Conservation (phyloP, 768 basidiomycete species). For the Lenzites betulinus region DNA sequence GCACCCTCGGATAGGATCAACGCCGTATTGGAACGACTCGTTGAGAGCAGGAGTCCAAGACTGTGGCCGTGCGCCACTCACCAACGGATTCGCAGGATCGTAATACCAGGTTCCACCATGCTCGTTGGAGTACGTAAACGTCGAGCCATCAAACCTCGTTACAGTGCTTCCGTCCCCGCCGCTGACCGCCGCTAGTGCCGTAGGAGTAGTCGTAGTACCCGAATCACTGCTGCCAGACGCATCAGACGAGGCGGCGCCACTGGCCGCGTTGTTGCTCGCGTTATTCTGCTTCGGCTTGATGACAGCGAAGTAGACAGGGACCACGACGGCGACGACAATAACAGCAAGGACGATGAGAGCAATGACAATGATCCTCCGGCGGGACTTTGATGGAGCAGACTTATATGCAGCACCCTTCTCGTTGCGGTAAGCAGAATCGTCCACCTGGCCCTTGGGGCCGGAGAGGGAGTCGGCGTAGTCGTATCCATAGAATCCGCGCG, state of each 20-base stretch:
- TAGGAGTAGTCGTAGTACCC: neutral
- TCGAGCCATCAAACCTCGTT: slow-evolving; percentile 80
- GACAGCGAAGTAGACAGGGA: slow-evolving; percentile 68
- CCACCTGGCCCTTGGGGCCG: slow-evolving; percentile 34
- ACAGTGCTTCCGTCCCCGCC: slow-evolving; percentile 80
- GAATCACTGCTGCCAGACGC: slow-evolving; percentile 6
- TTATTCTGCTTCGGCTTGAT: slow-evolving; percentile 46
- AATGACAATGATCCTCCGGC: slow-evolving; percentile 44
- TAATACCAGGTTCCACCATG: slow-evolving; percentile 92
- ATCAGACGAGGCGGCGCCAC: slow-evolving; percentile 21
- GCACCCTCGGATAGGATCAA: slow-evolving; percentile 73
- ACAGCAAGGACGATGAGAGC: slow-evolving; percentile 47
- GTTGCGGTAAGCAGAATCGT: slow-evolving; percentile 44
- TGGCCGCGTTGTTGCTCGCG: slow-evolving; percentile 23
- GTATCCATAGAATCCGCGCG: slow-evolving; percentile 37
- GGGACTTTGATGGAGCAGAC: slow-evolving; percentile 26
- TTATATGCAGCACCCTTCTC: slow-evolving; percentile 60
- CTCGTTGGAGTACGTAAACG: slow-evolving; percentile 77
- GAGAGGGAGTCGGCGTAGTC: slow-evolving; percentile 53
- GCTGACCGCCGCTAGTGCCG: slow-evolving; percentile 44
- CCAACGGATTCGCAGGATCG: slow-evolving; percentile 81
- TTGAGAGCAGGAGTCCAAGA: slow-evolving; percentile 85
- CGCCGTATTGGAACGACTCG: slow-evolving; percentile 78
- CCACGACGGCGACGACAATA: slow-evolving; percentile 56
- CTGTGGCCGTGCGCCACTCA: slow-evolving; percentile 79